These are phyloP conservation scores for Aureobasidium sp. DNA, from an alignment of 2,329 filamentous ascomycete species.

Conservation along the genomic window DNA sequence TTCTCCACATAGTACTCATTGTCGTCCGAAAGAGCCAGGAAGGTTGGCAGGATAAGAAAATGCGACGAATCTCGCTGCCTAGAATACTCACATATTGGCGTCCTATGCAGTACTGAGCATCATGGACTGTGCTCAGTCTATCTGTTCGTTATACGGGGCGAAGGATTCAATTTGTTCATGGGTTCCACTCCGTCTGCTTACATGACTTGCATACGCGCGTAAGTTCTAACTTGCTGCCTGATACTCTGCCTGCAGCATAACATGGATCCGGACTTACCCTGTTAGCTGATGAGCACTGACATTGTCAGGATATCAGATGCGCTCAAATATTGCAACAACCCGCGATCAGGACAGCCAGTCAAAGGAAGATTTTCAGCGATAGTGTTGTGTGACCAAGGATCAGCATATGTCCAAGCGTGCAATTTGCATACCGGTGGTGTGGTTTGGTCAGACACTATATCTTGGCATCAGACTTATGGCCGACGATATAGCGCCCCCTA, in stretches of 20 bases:
- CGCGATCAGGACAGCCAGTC: background rate
- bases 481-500: background rate
- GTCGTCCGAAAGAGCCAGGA: background rate
- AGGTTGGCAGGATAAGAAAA: background rate
- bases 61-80: background rate
- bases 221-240: background rate
- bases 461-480: background rate
- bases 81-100: background rate
- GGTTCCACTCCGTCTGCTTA: background rate
- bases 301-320: background rate
- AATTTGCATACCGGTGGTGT: background rate
- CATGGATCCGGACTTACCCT: background rate
- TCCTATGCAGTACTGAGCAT: background rate
- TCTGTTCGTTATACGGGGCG: background rate
- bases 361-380: background rate
- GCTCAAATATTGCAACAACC: background rate
- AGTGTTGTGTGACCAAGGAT: background rate
- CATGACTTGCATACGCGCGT: background rate
- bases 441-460: background rate
- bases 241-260: background rate
- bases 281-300: background rate
- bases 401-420: background rate
- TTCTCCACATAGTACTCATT: background rate
- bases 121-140: background rate
- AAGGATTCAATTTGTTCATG: background rate